Percentiles rank a stretch among this genome's conserved stretches.
phyloP scores from a whole-genome alignment of 768 basidiomycete species.

The Pleurotus sapidus region DNA sequence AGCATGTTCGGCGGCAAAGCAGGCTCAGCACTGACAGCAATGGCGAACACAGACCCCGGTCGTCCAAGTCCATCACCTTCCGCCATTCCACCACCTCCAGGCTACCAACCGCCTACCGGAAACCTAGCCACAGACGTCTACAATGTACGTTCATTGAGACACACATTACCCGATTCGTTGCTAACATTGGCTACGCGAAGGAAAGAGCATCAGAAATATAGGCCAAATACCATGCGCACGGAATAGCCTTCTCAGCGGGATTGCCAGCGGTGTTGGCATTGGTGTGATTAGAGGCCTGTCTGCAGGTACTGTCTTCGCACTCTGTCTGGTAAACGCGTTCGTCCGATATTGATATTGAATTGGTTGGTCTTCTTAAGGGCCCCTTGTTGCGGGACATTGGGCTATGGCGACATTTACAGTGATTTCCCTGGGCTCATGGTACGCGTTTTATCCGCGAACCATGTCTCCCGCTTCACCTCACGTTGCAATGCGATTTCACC shows the following conservation, averaged over 20 bases:
- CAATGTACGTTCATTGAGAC: neutral
- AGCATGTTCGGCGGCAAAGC: too few relatives aligned
- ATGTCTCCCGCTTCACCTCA: neutral
- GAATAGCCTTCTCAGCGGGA: conserved; percentile 71
- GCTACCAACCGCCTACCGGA: conserved; percentile 4
- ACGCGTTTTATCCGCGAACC: conserved; percentile 19
- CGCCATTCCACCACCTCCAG: conserved; percentile 1
- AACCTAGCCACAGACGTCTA: neutral
- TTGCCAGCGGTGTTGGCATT: conserved; percentile 76
- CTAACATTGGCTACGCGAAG: conserved; percentile 1
- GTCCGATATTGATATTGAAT: too few relatives aligned
- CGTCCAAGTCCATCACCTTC: neutral
- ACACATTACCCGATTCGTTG: neutral
- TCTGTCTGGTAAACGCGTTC: conserved; percentile 1
- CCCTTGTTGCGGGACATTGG: conserved; percentile 74
- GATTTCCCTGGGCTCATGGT: conserved; percentile 72
- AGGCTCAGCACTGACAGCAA: neutral
- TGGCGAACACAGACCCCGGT: neutral
- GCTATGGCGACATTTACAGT: conserved; percentile 71
- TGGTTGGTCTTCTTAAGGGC: conserved; percentile 32
- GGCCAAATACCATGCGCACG: conserved; percentile 76
- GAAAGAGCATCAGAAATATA: conserved; percentile 56
- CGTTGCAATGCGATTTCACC: neutral
- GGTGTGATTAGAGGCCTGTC: conserved; percentile 71
- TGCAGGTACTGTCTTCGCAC: conserved; percentile 38